Conservation (phyloP, 2,329 filamentous ascomycete species). For the Ophiosphaerella narmari region DNA sequence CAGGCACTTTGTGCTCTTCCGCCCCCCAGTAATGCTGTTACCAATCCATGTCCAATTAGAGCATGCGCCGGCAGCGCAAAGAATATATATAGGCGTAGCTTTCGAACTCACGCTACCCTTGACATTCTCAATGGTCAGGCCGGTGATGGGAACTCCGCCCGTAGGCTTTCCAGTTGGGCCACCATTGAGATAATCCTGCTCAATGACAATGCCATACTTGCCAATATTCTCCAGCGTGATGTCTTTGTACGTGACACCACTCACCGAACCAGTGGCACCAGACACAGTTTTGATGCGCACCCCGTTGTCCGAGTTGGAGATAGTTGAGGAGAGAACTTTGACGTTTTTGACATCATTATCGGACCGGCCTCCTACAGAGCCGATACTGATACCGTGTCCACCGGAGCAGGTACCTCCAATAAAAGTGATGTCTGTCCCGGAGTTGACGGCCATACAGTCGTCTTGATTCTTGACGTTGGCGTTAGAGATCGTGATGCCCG, state of each 20-base stretch:
- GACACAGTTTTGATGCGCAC: constrained; percentile 64
- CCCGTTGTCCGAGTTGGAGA: constrained; percentile 60
- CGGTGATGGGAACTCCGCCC: constrained; percentile 53
- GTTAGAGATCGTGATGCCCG: constrained; percentile 56
- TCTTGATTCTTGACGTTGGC: constrained; percentile 63
- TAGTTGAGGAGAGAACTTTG: constrained; percentile 54
- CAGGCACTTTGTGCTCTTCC: constrained; percentile 38
- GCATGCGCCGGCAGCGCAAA: constrained; percentile 60
- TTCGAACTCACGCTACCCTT: constrained; percentile 44
- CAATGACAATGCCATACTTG: constrained; percentile 57
- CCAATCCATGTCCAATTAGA: constrained; percentile 60
- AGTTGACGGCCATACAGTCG: constrained; percentile 64
- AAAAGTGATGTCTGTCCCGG: constrained; percentile 52
- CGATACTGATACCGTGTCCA: constrained; percentile 64
- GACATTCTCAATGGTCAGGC: constrained; percentile 49
- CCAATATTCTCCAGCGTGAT: constrained; percentile 52
- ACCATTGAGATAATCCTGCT: constrained; percentile 59
- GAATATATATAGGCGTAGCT: constrained; percentile 55
- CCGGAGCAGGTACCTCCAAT: constrained; percentile 53
- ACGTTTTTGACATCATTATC: constrained; percentile 61
- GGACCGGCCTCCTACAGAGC: constrained; percentile 61
- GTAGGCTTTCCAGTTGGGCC: constrained; percentile 52
- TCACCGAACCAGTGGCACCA: constrained; percentile 58
- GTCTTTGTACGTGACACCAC: constrained; percentile 53
- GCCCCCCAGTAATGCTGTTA: constrained; percentile 47